Evolutionary conservation across 495 filamentous ascomycete species (phyloP).

Genomic region (Pyrenopolyporus hunteri): DNA sequence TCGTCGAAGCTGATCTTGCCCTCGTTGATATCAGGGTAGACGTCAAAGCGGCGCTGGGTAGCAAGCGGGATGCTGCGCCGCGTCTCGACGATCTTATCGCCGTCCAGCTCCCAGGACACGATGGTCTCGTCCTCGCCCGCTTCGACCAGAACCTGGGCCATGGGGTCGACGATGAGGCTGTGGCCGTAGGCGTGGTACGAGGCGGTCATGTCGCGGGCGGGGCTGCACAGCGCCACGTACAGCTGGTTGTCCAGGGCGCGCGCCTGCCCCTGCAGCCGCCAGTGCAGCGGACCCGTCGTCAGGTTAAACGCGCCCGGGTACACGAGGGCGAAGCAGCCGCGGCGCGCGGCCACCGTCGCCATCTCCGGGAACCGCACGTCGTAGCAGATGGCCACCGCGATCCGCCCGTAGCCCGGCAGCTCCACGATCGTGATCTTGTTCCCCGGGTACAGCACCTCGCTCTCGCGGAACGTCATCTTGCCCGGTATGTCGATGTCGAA

Average conservation of each 20-base stretch:
- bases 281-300: slow-evolving; percentile 91
- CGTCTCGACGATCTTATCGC: slow-evolving; percentile 73
- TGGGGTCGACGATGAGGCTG: slow-evolving; percentile 86
- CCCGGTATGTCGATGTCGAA: slow-evolving; percentile 99
- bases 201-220: slow-evolving; percentile 78
- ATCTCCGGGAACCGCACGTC: slow-evolving; percentile 96
- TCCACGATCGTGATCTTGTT: slow-evolving; percentile 81
- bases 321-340: slow-evolving; percentile 74
- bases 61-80: slow-evolving; percentile 85
- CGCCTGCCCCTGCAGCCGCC: slow-evolving; percentile 81
- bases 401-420: slow-evolving; percentile 80
- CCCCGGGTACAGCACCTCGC: slow-evolving; percentile 83
- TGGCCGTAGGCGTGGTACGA: slow-evolving; percentile 92
- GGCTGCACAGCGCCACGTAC: slow-evolving; percentile 91
- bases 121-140: slow-evolving; percentile 77
- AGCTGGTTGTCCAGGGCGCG: slow-evolving; percentile 93
- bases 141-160: slow-evolving; percentile 76
- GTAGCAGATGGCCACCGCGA: slow-evolving; percentile 94
- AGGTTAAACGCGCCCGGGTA: slow-evolving; percentile 97
- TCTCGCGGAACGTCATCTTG: slow-evolving; percentile 89
- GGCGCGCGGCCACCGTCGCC: slow-evolving; percentile 84
- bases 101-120: slow-evolving; percentile 75
- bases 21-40: slow-evolving; percentile 88
- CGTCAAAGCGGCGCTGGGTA: slow-evolving; percentile 88
- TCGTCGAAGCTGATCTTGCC: slow-evolving; percentile 45